Conservation (phyloP, 1,284 basidiomycete genomes). For the Rhodotorula sp. region DNA sequence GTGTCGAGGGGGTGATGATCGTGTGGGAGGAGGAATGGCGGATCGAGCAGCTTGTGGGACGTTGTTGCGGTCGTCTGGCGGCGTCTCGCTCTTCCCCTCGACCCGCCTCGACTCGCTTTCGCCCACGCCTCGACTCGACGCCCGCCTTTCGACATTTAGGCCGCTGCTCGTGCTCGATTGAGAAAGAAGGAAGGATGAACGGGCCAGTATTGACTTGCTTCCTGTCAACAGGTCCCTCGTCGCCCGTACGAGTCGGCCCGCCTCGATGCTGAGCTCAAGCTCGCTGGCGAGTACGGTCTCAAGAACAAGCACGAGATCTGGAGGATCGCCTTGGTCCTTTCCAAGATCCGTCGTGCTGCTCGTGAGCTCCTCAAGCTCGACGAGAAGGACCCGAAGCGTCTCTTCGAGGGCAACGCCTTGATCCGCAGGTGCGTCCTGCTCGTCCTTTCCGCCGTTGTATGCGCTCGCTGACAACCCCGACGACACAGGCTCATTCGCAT, state of each 20-base stretch:
- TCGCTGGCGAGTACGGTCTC: constrained; percentile 99
- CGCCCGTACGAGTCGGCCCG: constrained; percentile 96
- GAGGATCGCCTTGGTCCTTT: constrained; percentile 96
- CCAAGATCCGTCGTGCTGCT: constrained; percentile 99
- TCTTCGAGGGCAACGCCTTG: constrained; percentile 98
- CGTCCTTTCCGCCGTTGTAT: neutral
- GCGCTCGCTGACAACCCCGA: neutral
- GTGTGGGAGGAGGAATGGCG: too few species aligned
- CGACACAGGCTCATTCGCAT: constrained; percentile 73
- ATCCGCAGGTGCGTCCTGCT: constrained; percentile 72
- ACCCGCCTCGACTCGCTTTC: neutral
- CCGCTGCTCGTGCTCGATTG: too few species aligned
- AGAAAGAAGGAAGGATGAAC: neutral
- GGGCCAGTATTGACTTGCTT: neutral
- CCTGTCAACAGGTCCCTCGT: constrained; percentile 81
- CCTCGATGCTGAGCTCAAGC: constrained; percentile 99
- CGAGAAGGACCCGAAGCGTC: constrained; percentile 98
- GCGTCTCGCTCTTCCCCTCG: neutral
- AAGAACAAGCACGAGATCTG: constrained; percentile 99
- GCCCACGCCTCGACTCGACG: neutral
- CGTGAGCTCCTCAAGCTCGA: constrained; percentile 99
- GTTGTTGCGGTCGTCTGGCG: neutral
- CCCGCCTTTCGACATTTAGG: neutral
- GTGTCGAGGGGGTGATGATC: neutral
- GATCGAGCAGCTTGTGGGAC: too few species aligned